Conservation (phyloP, 257 asterid species). For the Scutellaria galericulata region DNA sequence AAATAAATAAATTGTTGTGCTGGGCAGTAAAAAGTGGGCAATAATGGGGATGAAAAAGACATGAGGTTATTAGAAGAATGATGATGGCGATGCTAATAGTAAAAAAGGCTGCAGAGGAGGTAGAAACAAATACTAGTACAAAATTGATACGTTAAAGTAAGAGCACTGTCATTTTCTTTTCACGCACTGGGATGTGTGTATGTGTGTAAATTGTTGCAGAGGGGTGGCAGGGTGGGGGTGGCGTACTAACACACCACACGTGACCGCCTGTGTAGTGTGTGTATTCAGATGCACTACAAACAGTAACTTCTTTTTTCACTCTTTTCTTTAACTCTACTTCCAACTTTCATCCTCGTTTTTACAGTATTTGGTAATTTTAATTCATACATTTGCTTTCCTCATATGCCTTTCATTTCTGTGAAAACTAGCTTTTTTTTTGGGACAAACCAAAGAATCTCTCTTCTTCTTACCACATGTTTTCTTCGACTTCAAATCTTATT, state of each 20-base stretch:
- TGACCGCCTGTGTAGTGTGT: slow-evolving; percentile 41
- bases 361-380: slow-evolving; percentile 36
- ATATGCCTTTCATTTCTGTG: background rate
- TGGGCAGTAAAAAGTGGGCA: slow-evolving; percentile 35
- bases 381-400: slow-evolving; percentile 28
- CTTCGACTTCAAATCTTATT: background rate
- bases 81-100: slow-evolving; percentile 39
- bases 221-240: slow-evolving; percentile 40
- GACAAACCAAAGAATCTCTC: slow-evolving; percentile 30
- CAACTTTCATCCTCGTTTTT: slow-evolving; percentile 38
- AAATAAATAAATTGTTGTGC: background rate
- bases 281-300: background rate
- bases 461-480: background rate
- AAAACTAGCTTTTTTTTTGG: background rate
- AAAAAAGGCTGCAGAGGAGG: slow-evolving; percentile 33
- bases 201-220: slow-evolving; percentile 37
- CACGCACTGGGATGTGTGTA: slow-evolving; percentile 33
- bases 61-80: background rate
- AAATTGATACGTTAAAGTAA: slow-evolving; percentile 49
- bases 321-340: slow-evolving; percentile 27
- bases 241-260: slow-evolving; percentile 64
- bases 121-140: slow-evolving; percentile 1
- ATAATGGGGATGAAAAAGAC: slow-evolving; percentile 32
- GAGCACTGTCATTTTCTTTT: slow-evolving; percentile 36
- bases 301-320: slow-evolving; percentile 5